These are phyloP conservation scores for Euptelea pleiosperma DNA, from an alignment of 164 flowering plant species.

Conservation along the genomic window DNA sequence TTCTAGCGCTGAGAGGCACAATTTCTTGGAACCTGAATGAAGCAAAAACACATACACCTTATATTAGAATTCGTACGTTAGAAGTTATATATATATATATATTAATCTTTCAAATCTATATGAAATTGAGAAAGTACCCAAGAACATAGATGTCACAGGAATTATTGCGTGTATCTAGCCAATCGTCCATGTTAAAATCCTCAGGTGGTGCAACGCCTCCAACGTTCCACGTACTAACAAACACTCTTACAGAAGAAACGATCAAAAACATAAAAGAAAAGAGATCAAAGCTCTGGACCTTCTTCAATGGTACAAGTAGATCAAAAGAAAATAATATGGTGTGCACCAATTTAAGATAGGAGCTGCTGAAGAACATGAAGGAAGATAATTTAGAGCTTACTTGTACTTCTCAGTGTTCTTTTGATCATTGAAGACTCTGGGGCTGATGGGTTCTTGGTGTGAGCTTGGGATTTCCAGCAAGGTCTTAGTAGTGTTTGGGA, in stretches of 20 bases:
- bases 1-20: slow-evolving; percentile 59
- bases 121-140: slow-evolving; percentile 30
- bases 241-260: slow-evolving; percentile 27
- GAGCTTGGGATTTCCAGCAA: slow-evolving; percentile 16
- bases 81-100: neutral
- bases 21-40: slow-evolving; percentile 69
- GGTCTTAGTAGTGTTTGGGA: slow-evolving; percentile 16
- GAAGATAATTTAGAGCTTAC: slow-evolving; percentile 25
- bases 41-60: neutral
- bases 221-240: slow-evolving; percentile 53
- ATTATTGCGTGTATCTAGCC: slow-evolving; percentile 9
- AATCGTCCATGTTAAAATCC: slow-evolving; percentile 18
- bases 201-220: slow-evolving; percentile 16
- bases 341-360: neutral
- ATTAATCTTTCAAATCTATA: neutral
- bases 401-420: slow-evolving; percentile 35
- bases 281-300: neutral
- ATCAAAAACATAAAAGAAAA: slow-evolving; percentile 9
- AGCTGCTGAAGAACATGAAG: neutral
- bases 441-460: slow-evolving; percentile 13
- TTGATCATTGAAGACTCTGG: slow-evolving; percentile 14
- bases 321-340: too few relatives aligned
- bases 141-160: slow-evolving; percentile 30
- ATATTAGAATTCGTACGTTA: neutral
- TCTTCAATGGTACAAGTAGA: neutral